phyloP scores from a whole-genome alignment of 1,284 basidiomycete species.

The Moesziomyces antarcticus region DNA sequence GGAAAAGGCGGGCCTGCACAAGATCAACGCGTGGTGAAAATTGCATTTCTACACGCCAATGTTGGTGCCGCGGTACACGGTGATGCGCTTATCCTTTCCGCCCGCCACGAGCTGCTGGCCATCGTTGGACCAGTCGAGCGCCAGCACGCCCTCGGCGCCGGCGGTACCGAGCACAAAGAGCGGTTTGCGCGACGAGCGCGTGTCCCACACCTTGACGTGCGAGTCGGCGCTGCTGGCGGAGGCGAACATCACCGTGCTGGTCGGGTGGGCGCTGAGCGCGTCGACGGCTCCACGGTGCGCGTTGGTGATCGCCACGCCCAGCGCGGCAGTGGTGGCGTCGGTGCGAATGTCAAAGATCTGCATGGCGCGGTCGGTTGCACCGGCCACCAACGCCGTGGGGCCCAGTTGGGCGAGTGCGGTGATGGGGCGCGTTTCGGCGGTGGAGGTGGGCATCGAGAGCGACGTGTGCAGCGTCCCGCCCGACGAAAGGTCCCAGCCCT shows the following conservation, averaged over 20 bases:
- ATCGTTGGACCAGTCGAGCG: slow-evolving; percentile 55
- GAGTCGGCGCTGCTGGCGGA: slow-evolving; percentile 49
- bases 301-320: slow-evolving; percentile 31
- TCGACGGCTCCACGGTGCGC: slow-evolving; percentile 56
- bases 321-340: neutral
- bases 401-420: slow-evolving; percentile 48
- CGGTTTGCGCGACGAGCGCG: slow-evolving; percentile 54
- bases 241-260: slow-evolving; percentile 49
- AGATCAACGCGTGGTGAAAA: slow-evolving; percentile 81
- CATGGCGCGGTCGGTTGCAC: slow-evolving; percentile 58
- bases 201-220: slow-evolving; percentile 61
- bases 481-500: slow-evolving; percentile 56
- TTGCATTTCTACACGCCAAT: slow-evolving; percentile 18
- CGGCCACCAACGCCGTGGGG: slow-evolving; percentile 36
- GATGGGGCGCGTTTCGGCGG: slow-evolving; percentile 32
- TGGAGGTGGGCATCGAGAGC: slow-evolving; percentile 15
- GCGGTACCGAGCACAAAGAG: slow-evolving; percentile 53
- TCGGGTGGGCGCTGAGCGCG: slow-evolving; percentile 47
- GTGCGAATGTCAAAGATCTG: slow-evolving; percentile 60
- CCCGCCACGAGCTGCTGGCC: slow-evolving; percentile 62
- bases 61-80: slow-evolving; percentile 41
- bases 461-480: slow-evolving; percentile 35
- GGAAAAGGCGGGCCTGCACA: slow-evolving; percentile 80
- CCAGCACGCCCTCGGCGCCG: slow-evolving; percentile 48
- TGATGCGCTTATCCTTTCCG: slow-evolving; percentile 59